Percentiles rank a stretch among this genome's conserved stretches.
phyloP scores from a whole-genome alignment of 2,329 filamentous ascomycete genomes.

The Aspergillus ochraceoroseus region DNA sequence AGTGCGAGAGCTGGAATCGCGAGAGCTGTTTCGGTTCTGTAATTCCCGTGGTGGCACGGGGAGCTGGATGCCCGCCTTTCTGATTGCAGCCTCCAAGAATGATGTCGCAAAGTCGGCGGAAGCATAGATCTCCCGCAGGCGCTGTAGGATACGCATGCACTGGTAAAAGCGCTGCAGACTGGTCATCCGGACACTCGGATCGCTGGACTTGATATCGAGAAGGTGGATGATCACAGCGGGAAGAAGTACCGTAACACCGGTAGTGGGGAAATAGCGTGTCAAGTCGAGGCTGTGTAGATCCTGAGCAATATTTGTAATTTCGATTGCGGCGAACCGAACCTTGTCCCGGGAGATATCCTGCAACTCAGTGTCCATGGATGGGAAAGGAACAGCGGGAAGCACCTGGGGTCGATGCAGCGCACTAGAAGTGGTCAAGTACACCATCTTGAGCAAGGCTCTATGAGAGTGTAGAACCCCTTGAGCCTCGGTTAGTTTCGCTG shows the following conservation, averaged over 20 bases:
- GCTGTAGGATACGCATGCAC: slow-evolving; percentile 88
- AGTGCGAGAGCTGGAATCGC: slow-evolving; percentile 24
- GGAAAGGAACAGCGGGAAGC: slow-evolving; percentile 63
- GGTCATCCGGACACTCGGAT: slow-evolving; percentile 63
- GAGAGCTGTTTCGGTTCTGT: slow-evolving; percentile 20
- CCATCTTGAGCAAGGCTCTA: slow-evolving; percentile 83
- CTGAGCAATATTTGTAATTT: slow-evolving; percentile 78
- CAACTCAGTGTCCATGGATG: slow-evolving; percentile 58
- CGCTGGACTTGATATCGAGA: slow-evolving; percentile 81
- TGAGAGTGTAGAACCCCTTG: slow-evolving; percentile 60
- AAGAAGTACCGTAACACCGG: slow-evolving; percentile 82
- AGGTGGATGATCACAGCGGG: slow-evolving; percentile 93
- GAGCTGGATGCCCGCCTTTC: slow-evolving; percentile 76
- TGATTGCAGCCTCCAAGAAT: slow-evolving; percentile 86
- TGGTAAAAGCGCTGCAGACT: slow-evolving; percentile 79
- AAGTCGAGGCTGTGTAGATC: slow-evolving; percentile 68
- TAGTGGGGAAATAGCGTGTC: slow-evolving; percentile 77
- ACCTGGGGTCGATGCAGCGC: slow-evolving; percentile 89
- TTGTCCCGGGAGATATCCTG: slow-evolving; percentile 78
- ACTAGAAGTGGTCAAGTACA: slow-evolving; percentile 86
- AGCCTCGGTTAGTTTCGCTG: slow-evolving; percentile 48
- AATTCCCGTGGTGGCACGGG: slow-evolving; percentile 44
- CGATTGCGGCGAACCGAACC: slow-evolving; percentile 75
- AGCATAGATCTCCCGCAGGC: slow-evolving; percentile 80
- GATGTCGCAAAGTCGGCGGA: slow-evolving; percentile 94